A percentile compares a stretch with the other conserved stretches of the same genome.
Conservation (phyloP, 805 yeast species). For the Metschnikowia hibisci region DNA sequence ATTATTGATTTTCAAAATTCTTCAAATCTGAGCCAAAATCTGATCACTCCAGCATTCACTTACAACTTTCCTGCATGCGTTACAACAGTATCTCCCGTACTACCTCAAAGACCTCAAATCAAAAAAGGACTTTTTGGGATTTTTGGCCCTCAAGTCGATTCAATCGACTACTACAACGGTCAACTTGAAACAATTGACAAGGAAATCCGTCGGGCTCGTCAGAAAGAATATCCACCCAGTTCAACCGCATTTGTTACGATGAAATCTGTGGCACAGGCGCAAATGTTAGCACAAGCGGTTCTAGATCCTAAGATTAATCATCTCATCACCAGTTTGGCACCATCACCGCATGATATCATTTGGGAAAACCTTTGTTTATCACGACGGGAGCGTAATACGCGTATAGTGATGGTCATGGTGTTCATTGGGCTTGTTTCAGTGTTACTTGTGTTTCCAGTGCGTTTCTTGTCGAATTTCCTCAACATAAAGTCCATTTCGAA, state of each 20-base stretch:
- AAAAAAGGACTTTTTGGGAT: conserved; percentile 58
- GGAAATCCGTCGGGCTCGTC: conserved; percentile 62
- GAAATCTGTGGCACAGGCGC: conserved; percentile 94
- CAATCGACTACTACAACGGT: conserved; percentile 71
- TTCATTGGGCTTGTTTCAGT: conserved; percentile 67
- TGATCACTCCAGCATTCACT: background rate
- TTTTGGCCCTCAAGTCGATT: conserved; percentile 70
- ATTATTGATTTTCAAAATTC: background rate
- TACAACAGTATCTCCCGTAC: conserved; percentile 27
- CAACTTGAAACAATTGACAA: conserved; percentile 66
- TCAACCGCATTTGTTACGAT: conserved; percentile 92
- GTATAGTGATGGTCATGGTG: conserved; percentile 61
- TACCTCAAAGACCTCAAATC: conserved; percentile 53
- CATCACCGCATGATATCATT: conserved; percentile 92
- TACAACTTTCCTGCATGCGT: conserved; percentile 4
- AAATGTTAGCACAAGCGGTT: conserved; percentile 93
- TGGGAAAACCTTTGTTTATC: conserved; percentile 90
- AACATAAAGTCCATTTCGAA: conserved; percentile 73
- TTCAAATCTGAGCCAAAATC: background rate
- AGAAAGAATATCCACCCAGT: conserved; percentile 70
- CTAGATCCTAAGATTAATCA: conserved; percentile 85
- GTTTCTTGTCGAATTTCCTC: conserved; percentile 77
- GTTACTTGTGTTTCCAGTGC: conserved; percentile 75
- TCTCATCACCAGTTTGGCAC: conserved; percentile 79
- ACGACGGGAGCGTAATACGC: conserved; percentile 62